Evolutionary conservation across 2,329 filamentous ascomycete species (phyloP), one percentile per base, ranked within the genome.

Genomic region (Allantophomopsis cytisporea): DNA sequence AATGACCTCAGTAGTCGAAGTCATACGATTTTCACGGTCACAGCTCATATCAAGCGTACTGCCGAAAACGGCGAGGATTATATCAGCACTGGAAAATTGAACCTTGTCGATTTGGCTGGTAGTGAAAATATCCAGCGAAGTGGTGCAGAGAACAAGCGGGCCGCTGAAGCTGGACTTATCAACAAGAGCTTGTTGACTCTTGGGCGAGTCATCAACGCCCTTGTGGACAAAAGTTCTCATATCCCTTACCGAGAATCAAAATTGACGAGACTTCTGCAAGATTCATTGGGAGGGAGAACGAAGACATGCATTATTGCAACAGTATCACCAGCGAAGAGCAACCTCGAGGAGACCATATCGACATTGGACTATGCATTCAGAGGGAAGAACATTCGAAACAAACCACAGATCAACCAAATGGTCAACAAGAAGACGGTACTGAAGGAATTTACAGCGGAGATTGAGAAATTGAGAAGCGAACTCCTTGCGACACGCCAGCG

Each of bases 251-350:
- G 91, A 51, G 93, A 98, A 61, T 98, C 91, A 2, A 98, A 98
- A 59, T 75, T 98, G 52, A 98, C 91, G 2, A 77, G 91, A 15
- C 66, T 98, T 4, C 67, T 98, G 15, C 93, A 98, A 76, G 93
- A 98, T 57, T 98, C 93, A 0, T 73, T 98, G 0, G 91, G 91
- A 45, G 91, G 91, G 3, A 77, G 83, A 39, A 98, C 93, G 2
- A 98, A 98, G 57, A 98, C 91, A 0, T 98, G 91, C 64, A 98
- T 98, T 48, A 96, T 98, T 53, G 91, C 91, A 5, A 98, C 91
- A 1, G 73, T 98, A 32, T 96, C 91, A 2, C 88, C 91, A 1
- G 86, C 88, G 7, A 93, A 91, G 60, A 88, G 81, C 60, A 98
- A 96, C 51, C 68, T 98, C 1, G 91, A 98, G 54, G 91, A 98